Percentiles rank a stretch among this genome's conserved stretches.
Conservation (phyloP, 2,329 filamentous ascomycete genomes). For the Hypocreales sp. region DNA sequence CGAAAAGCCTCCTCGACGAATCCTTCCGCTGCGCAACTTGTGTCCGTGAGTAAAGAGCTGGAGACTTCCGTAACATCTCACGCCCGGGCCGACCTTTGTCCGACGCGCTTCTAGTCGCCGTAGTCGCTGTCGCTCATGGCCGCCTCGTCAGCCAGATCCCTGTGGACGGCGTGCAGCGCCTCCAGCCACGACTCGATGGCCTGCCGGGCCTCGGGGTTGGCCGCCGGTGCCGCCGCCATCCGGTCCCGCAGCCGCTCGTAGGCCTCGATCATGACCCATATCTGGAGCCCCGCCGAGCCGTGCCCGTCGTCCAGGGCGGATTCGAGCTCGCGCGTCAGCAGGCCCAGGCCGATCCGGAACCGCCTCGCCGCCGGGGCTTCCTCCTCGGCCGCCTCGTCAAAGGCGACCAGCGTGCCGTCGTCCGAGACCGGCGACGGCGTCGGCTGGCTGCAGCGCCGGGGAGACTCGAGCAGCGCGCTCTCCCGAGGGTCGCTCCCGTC, state of each 20-base stretch:
- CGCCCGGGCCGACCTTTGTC: not conserved
- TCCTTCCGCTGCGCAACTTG: too few species aligned
- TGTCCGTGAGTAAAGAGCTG: too few species aligned
- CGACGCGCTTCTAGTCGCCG: constrained; percentile 5
- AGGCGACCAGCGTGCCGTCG: constrained; percentile 28
- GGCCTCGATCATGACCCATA: constrained; percentile 43
- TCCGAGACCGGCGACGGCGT: constrained; percentile 22
- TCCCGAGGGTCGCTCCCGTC: not conserved
- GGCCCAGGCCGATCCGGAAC: constrained; percentile 33
- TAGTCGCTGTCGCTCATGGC: constrained; percentile 13
- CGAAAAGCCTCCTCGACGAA: too few species aligned
- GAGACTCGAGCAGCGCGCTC: not conserved
- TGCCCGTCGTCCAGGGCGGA: constrained; percentile 20
- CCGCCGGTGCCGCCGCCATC: constrained; percentile 18
- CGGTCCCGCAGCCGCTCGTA: constrained; percentile 37
- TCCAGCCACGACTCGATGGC: constrained; percentile 33
- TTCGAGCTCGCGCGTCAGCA: constrained; percentile 33
- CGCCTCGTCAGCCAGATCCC: constrained; percentile 9
- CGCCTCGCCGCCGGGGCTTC: constrained; percentile 19
- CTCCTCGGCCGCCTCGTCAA: constrained; percentile 25
- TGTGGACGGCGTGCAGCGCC: constrained; percentile 30
- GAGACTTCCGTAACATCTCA: too few species aligned
- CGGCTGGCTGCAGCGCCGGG: constrained; percentile 1
- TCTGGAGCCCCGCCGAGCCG: constrained; percentile 27
- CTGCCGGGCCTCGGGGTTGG: constrained; percentile 14